A percentile compares a stretch with the other conserved stretches of the same genome.
Evolutionary conservation across 768 basidiomycete genomes (phyloP).

Genomic region (Cyclocybe cylindracea): DNA sequence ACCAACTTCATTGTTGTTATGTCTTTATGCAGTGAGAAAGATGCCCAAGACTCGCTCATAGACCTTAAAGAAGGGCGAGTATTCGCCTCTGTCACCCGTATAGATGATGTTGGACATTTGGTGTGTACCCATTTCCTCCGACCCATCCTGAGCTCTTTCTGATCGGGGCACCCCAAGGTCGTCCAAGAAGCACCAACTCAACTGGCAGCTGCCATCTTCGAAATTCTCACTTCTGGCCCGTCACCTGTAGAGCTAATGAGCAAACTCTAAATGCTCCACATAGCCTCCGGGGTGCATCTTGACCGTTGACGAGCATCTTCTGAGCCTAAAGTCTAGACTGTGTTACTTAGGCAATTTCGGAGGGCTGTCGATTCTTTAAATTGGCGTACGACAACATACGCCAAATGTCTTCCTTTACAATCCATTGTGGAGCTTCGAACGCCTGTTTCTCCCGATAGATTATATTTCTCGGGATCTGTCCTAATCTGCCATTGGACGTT

Average conservation of each 20-base stretch:
- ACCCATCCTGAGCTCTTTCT: background rate
- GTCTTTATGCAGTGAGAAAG: constrained; percentile 16
- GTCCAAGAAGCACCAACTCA: constrained; percentile 28
- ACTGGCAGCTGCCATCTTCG: constrained; percentile 23
- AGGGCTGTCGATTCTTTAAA: too few relatives aligned
- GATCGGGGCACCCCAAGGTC: constrained; percentile 13
- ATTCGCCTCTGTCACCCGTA: constrained; percentile 25
- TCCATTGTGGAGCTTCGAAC: too few relatives aligned
- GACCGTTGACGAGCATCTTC: too few relatives aligned
- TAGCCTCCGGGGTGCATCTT: too few relatives aligned
- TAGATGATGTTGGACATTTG: constrained; percentile 31
- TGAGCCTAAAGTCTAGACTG: too few relatives aligned
- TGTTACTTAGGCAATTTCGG: too few relatives aligned
- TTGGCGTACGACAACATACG: too few relatives aligned
- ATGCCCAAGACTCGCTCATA: constrained; percentile 26
- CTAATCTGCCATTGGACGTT: too few relatives aligned
- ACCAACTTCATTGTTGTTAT: background rate
- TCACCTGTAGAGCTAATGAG: constrained; percentile 3
- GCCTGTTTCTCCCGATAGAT: too few relatives aligned
- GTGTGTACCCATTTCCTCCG: constrained; percentile 14
- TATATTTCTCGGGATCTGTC: too few relatives aligned
- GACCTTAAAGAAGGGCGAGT: constrained; percentile 24
- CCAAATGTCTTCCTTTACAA: too few relatives aligned
- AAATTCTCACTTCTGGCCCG: constrained; percentile 1
- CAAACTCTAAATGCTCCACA: constrained; percentile 5